A percentile compares a stretch with the other conserved stretches of the same genome.
Evolutionary conservation across 2,329 filamentous ascomycete species (phyloP).

Genomic region (Botrytis galanthina): DNA sequence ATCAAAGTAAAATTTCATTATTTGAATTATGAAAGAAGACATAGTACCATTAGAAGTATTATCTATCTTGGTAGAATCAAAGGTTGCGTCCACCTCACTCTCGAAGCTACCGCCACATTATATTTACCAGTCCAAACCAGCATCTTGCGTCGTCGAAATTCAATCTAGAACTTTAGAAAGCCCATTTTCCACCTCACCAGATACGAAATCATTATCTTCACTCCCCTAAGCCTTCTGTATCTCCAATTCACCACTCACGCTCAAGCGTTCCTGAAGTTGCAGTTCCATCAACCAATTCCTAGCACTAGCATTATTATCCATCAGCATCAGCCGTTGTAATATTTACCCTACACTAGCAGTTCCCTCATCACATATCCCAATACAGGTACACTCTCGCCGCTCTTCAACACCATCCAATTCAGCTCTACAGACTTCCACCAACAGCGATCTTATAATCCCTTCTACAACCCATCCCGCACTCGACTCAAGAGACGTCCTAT

Average conservation of each 20-base stretch:
- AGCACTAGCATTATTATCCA: not conserved
- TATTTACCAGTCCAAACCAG: not conserved
- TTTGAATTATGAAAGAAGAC: not conserved
- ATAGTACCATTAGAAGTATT: not conserved
- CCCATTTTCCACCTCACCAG: not conserved
- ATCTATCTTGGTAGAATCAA: not conserved
- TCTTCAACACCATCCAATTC: not conserved
- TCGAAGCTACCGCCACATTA: not conserved
- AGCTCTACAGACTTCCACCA: not conserved
- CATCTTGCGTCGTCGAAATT: not conserved
- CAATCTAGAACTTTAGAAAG: not conserved
- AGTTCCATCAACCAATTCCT: not conserved
- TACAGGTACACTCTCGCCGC: too few species aligned
- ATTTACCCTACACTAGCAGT: too few species aligned
- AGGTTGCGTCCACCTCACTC: not conserved
- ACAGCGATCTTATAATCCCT: not conserved
- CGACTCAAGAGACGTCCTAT: not conserved
- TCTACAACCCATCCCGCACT: not conserved
- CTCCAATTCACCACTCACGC: not conserved
- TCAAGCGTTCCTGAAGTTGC: not conserved
- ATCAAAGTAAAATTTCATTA: rapidly evolving
- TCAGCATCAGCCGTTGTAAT: too few species aligned
- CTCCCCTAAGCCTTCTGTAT: not conserved
- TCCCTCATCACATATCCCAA: not conserved
- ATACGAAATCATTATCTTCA: not conserved